Percentiles rank a stretch among this genome's conserved stretches.
Evolutionary conservation across 2,329 filamentous ascomycete species (phyloP).

Genomic region (Aspergillus uvarum): DNA sequence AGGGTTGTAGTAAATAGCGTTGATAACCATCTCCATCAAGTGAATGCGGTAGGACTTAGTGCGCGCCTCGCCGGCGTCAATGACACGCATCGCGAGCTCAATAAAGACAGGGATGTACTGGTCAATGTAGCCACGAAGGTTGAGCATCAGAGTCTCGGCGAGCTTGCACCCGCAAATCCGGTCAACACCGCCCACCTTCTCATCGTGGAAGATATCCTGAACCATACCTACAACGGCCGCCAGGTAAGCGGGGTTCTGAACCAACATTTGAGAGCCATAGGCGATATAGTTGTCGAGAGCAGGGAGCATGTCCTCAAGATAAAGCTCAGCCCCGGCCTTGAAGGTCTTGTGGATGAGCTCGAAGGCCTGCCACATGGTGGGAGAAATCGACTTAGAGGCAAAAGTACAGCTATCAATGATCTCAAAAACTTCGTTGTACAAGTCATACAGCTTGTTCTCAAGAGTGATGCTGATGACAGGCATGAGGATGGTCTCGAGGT

Average conservation of each 20-base stretch:
- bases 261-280: slow-evolving; percentile 77
- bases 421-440: slow-evolving; percentile 98
- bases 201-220: slow-evolving; percentile 87
- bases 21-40: slow-evolving; percentile 98
- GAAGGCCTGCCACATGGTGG: slow-evolving; percentile 98
- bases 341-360: slow-evolving; percentile 96
- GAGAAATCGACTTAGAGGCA: slow-evolving; percentile 90
- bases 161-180: slow-evolving; percentile 97
- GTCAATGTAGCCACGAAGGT: slow-evolving; percentile 83
- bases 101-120: slow-evolving; percentile 87
- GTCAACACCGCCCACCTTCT: slow-evolving; percentile 90
- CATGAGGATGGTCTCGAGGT: slow-evolving; percentile 95
- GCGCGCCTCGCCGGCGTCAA: slow-evolving; percentile 71
- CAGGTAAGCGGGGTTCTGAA: slow-evolving; percentile 81
- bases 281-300: slow-evolving; percentile 97
- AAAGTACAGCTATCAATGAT: slow-evolving; percentile 99
- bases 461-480: slow-evolving; percentile 94
- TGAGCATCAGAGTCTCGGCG: slow-evolving; percentile 95
- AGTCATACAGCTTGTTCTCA: slow-evolving; percentile 95
- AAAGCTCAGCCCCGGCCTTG: slow-evolving; percentile 94
- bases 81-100: slow-evolving; percentile 79
- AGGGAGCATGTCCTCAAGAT: slow-evolving; percentile 97
- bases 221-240: slow-evolving; percentile 92
- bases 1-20: slow-evolving; percentile 96
- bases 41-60: slow-evolving; percentile 94